Percentiles rank a stretch among this genome's conserved stretches.
phyloP scores from a whole-genome alignment of 2,329 filamentous ascomycete genomes.

The Phaeosphaeriaceae sp. region DNA sequence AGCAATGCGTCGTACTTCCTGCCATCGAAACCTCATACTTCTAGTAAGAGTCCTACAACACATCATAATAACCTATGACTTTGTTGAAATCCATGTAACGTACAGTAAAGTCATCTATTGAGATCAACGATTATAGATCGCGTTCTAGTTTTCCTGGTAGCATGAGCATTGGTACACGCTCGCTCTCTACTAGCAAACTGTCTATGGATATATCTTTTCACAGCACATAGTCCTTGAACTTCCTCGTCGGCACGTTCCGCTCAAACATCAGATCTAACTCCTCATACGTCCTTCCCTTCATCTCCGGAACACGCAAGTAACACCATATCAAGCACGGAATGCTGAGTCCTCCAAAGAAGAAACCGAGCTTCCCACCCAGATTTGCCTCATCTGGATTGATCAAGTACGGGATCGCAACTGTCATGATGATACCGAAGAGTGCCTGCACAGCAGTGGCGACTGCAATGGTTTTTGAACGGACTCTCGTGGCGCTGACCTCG shows the following conservation, averaged over 20 bases:
- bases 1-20: too few species aligned
- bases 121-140: too few species aligned
- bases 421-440: slow-evolving; percentile 16
- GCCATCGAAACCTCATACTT: too few species aligned
- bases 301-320: slow-evolving; percentile 50
- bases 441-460: not conserved
- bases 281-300: slow-evolving; percentile 50
- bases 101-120: too few species aligned
- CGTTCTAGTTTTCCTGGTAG: too few species aligned
- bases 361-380: slow-evolving; percentile 51
- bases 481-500: not conserved
- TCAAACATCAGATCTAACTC: slow-evolving; percentile 45
- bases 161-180: too few species aligned
- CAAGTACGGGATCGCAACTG: slow-evolving; percentile 50
- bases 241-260: not conserved
- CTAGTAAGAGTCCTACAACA: too few species aligned
- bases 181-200: too few species aligned
- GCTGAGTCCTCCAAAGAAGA: slow-evolving; percentile 50
- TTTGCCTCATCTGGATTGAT: slow-evolving; percentile 52
- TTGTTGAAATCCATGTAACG: too few species aligned
- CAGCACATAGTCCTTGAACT: not conserved
- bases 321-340: slow-evolving; percentile 45
- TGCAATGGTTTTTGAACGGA: not conserved
- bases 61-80: too few species aligned
- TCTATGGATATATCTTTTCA: not conserved